These are phyloP conservation scores for Candida cerambycidarum DNA, from an alignment of 805 yeast genomes.

Conservation along the genomic window DNA sequence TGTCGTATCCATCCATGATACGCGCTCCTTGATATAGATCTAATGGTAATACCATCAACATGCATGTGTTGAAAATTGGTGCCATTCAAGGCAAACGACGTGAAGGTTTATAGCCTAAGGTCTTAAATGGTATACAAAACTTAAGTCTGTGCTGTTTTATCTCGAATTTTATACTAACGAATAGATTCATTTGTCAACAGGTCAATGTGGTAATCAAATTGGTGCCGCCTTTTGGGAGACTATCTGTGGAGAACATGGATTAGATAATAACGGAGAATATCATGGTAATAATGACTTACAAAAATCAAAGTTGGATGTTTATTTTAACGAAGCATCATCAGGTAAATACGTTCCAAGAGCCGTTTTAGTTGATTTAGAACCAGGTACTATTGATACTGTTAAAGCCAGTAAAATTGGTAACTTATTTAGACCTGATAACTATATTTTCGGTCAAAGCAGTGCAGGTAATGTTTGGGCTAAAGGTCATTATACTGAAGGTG, in stretches of 20 bases:
- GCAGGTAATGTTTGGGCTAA: conserved; percentile 98
- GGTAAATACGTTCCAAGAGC: conserved; percentile 94
- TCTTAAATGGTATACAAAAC: no score
- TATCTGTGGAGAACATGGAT: conserved; percentile 84
- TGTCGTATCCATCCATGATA: neutral
- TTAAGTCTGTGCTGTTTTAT: no score
- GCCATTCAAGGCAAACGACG: no score
- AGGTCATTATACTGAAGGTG: conserved; percentile 96
- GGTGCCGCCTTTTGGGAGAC: conserved; percentile 96
- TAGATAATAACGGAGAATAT: conserved; percentile 72
- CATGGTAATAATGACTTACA: conserved; percentile 50
- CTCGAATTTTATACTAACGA: conserved; percentile 10
- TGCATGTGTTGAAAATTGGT: neutral
- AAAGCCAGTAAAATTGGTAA: conserved; percentile 78
- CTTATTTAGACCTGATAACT: conserved; percentile 89
- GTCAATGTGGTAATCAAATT: conserved; percentile 99
- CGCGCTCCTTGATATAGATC: conserved; percentile 3
- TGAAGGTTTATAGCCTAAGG: no score
- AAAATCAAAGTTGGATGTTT: conserved; percentile 67
- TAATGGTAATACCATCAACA: neutral
- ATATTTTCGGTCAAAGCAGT: conserved; percentile 83
- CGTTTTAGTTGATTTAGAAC: conserved; percentile 88
- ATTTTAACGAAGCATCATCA: conserved; percentile 82
- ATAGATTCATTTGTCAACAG: conserved; percentile 91
- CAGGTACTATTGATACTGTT: conserved; percentile 88